These are phyloP conservation scores for Secale cereale DNA, from an alignment of 176 grass and related monocot species.

Conservation along the genomic window DNA sequence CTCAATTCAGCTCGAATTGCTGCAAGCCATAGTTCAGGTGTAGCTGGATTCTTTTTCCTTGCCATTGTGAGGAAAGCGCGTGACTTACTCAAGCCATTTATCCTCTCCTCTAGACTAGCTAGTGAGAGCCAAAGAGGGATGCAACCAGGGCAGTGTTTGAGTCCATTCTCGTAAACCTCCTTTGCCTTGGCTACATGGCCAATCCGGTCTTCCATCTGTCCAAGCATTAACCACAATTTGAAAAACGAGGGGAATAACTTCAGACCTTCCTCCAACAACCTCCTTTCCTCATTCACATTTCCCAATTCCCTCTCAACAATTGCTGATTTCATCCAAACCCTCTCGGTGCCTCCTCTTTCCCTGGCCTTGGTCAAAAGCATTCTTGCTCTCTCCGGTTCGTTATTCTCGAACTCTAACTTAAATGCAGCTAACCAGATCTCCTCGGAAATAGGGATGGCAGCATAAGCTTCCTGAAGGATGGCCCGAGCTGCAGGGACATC, in stretches of 20 bases:
- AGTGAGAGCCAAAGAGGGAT: conserved; percentile 85
- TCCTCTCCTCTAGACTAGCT: conserved; percentile 77
- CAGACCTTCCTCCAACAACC: conserved; percentile 82
- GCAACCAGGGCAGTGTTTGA: conserved; percentile 67
- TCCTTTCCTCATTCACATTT: conserved; percentile 72
- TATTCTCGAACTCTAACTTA: conserved; percentile 96
- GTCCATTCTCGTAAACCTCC: conserved; percentile 75
- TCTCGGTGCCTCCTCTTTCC: conserved; percentile 91
- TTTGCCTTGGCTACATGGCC: conserved; percentile 53
- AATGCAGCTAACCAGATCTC: conserved; percentile 96
- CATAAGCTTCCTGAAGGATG: conserved; percentile 96
- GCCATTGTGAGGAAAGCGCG: conserved; percentile 87
- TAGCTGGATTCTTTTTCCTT: conserved; percentile 82
- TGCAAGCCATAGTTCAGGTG: conserved; percentile 90
- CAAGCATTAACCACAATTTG: conserved; percentile 96
- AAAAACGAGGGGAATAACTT: conserved; percentile 80
- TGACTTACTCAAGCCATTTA: conserved; percentile 79
- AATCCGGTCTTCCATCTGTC: conserved; percentile 85
- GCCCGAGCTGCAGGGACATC: conserved; percentile 83
- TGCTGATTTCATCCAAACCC: conserved; percentile 96
- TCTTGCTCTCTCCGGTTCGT: conserved; percentile 94
- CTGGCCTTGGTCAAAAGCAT: conserved; percentile 86
- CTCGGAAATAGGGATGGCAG: conserved; percentile 88
- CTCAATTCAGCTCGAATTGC: conserved; percentile 74
- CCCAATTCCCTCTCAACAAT: conserved; percentile 87